These are phyloP conservation scores for Aspergillus intermedius DNA, from an alignment of 2,329 filamentous ascomycete genomes.

Conservation along the genomic window DNA sequence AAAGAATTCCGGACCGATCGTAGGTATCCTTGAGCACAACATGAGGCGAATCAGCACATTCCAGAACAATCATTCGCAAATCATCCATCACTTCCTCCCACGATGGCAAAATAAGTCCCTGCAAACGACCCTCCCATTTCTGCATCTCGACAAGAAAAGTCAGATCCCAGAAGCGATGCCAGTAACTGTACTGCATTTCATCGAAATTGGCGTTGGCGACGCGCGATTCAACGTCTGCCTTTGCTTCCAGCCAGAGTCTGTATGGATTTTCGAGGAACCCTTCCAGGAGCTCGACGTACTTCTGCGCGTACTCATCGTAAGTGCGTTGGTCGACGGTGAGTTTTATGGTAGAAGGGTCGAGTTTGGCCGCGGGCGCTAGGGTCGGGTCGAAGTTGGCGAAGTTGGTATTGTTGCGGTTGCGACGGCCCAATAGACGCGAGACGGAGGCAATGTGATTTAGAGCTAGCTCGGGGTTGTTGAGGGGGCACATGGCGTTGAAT, in stretches of 20 bases:
- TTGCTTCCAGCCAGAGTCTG: conserved; percentile 10
- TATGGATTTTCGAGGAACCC: conserved; percentile 9
- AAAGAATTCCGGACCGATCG: background rate
- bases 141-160: conserved; percentile 19
- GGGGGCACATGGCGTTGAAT: conserved; percentile 22
- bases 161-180: conserved; percentile 19
- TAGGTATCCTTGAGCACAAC: conserved; percentile 7
- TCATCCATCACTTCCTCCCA: conserved; percentile 22
- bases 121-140: conserved; percentile 20
- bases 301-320: conserved; percentile 11
- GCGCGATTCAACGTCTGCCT: conserved; percentile 6
- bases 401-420: conserved; percentile 13
- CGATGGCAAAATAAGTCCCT: conserved; percentile 16
- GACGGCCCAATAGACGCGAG: conserved; percentile 13
- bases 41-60: conserved; percentile 21
- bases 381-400: conserved; percentile 9
- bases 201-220: conserved; percentile 8
- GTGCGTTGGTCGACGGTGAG: conserved; percentile 16
- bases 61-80: conserved; percentile 16
- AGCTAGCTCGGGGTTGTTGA: background rate
- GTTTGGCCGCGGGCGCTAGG: conserved; percentile 17
- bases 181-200: conserved; percentile 11
- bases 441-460: conserved; percentile 17
- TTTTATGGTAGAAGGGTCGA: conserved; percentile 16
- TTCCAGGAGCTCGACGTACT: conserved; percentile 5